Evolutionary conservation across 169 alveolate species (phyloP).

Genomic region (Besnoitia besnoiti): DNA sequence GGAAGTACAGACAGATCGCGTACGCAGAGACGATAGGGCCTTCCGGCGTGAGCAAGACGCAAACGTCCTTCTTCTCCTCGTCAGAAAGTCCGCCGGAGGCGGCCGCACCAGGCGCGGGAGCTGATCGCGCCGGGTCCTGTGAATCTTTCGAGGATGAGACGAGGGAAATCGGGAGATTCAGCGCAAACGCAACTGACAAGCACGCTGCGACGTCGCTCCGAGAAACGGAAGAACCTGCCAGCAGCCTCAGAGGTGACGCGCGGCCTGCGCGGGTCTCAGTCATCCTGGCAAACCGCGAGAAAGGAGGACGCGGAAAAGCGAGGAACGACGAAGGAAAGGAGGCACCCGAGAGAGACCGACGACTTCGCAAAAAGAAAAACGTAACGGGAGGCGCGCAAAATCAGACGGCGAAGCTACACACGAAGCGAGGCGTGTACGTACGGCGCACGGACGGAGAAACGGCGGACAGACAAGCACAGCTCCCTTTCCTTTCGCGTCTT

Average conservation of each 20-base stretch:
- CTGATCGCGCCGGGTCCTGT: not conserved
- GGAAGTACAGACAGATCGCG: slow-evolving; percentile 1
- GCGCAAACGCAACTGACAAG: not conserved
- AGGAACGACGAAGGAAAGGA: not conserved
- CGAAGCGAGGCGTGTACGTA: no score
- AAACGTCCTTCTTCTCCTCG: not conserved
- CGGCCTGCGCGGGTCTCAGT: not conserved
- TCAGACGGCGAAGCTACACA: no score
- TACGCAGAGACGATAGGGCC: not conserved
- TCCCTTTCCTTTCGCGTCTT: no score
- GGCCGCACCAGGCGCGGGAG: not conserved
- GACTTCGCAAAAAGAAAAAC: no score
- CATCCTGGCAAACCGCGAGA: not conserved
- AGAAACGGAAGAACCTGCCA: not conserved
- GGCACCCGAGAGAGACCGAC: not conserved
- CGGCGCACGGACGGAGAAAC: no score
- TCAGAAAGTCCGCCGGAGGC: not conserved
- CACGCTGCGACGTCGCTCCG: slow-evolving; percentile 11
- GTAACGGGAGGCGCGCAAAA: no score
- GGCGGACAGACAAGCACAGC: no score
- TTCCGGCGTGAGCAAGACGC: slow-evolving; percentile 19
- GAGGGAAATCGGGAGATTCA: not conserved
- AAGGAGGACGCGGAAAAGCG: not conserved
- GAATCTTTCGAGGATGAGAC: not conserved
- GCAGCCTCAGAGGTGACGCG: slow-evolving; percentile 1